Base-by-base conservation (phyloP, 768 basidiomycete genomes). In the Hirschioporus abietinus region DNA sequence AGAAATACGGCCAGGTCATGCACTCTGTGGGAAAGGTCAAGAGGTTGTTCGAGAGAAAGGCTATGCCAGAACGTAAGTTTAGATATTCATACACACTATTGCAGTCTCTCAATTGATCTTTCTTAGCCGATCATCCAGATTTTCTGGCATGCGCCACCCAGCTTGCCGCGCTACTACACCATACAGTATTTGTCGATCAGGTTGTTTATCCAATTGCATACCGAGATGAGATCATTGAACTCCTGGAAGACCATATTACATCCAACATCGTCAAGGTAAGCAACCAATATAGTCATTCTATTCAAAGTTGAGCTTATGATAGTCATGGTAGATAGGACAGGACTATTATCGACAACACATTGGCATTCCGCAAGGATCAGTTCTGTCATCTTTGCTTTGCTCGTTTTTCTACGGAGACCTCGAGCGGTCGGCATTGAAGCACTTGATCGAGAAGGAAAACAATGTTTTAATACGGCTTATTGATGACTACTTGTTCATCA, bases 361-460 rank as follows among this genome's bases (percentile, higher is more conserved):
- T 30, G 97, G 97, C 1, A 99, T 99, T 25, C 96, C 97, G 0
- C 97, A 99, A 76, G 97, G 97, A 24, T 98, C 96, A 1, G 87
- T 95, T n/a, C 78, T 99, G n/a, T 97, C 95, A 7, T 85, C 91
- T 0, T 73, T 99, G n/a, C 78, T 99, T 1, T 99, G 97, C 74
- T 91, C 92, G 0, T 92, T 96, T 76, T 97, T 93, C 75, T 99
- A 98, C 70, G 96, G 94, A 7, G 90, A 96, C 72, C 81, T 99
- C 67, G 97, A 99, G 76, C 83, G 78, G 34, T 78, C 72, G 7
- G 81, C 85, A 58, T 78, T 81, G 30, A 75, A 78, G 52, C 88
- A 91, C 9, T 82, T 78, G 68, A 84, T 83, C 1, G 73, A 83
- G 3, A 85, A 89, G 63, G 76, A 80, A 0, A 75, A 84, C 52